Evolutionary conservation across 176 grass and related monocot genomes (phyloP).

Genomic region (Carex scoparia): DNA sequence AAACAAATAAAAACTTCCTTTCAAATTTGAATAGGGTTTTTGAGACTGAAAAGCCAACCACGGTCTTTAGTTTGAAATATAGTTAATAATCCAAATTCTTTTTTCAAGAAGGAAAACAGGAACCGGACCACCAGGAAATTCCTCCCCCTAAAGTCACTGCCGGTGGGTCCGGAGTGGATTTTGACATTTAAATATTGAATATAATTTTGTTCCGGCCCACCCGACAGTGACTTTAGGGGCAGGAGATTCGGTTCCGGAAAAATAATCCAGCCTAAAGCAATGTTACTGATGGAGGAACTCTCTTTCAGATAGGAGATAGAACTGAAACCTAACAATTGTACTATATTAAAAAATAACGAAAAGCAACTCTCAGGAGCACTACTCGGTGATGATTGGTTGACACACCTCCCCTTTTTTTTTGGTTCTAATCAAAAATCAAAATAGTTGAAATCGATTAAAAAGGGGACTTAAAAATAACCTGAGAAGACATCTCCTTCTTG

Average conservation of each 20-base stretch:
- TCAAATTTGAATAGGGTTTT: background rate
- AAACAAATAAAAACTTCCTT: background rate
- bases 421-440: background rate
- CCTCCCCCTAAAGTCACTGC: too few species aligned
- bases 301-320: background rate
- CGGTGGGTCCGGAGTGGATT: too few species aligned
- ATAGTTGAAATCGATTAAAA: background rate
- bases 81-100: background rate
- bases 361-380: background rate
- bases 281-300: background rate
- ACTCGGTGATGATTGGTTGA: background rate
- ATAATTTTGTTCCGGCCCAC: too few species aligned
- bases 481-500: constrained; percentile 27
- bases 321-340: background rate
- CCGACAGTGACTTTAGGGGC: too few species aligned
- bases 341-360: background rate
- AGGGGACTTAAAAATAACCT: constrained; percentile 32
- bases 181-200: too few species aligned
- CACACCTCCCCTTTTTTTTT: background rate
- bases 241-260: too few species aligned
- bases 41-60: background rate
- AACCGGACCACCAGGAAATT: too few species aligned
- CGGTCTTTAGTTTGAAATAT: background rate
- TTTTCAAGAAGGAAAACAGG: background rate
- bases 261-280: background rate